A percentile compares a stretch with the other conserved stretches of the same genome.
These are phyloP conservation scores for Globisporangium echinulatum DNA, from an alignment of 352 stramenopile genomes.

Conservation along the genomic window DNA sequence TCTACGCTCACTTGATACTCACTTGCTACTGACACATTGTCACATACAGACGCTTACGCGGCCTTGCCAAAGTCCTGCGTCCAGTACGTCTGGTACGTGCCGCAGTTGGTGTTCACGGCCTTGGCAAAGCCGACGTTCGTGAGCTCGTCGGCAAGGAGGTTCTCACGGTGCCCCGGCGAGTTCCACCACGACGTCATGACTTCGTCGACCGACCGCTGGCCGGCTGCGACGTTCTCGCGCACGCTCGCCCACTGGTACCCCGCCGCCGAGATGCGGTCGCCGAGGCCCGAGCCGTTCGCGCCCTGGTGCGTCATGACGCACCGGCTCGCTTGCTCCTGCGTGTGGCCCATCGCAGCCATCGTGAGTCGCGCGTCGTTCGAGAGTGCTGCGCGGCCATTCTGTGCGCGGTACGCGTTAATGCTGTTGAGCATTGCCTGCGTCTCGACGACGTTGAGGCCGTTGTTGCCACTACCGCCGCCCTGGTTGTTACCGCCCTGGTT, in stretches of 20 bases:
- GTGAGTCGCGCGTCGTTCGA: constrained; percentile 31
- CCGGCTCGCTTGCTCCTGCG: constrained; percentile 30
- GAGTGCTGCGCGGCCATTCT: constrained; percentile 28
- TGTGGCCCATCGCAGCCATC: constrained; percentile 31
- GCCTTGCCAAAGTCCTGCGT: constrained; percentile 14
- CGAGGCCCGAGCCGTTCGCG: constrained; percentile 26
- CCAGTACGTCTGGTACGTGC: constrained; percentile 16
- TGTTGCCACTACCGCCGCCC: constrained; percentile 11
- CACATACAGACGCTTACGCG: constrained; percentile 2
- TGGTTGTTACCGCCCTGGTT: too few species aligned
- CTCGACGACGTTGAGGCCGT: constrained; percentile 28
- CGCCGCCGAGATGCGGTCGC: constrained; percentile 26
- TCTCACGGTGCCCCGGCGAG: constrained; percentile 35
- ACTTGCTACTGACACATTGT: constrained; percentile 2
- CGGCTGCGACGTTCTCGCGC: constrained; percentile 51
- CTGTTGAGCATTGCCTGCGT: constrained; percentile 32
- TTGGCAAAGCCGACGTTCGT: constrained; percentile 13
- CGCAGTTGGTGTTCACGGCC: constrained; percentile 11
- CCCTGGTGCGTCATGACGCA: constrained; percentile 44
- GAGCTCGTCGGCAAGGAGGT: constrained; percentile 25
- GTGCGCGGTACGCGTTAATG: constrained; percentile 44
- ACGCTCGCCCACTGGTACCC: constrained; percentile 33
- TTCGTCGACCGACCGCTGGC: constrained; percentile 23
- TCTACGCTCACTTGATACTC: neutral
- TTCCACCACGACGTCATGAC: constrained; percentile 56